Evolutionary conservation across 805 yeast species (phyloP).

Genomic region (Ogataea siamensis): DNA sequence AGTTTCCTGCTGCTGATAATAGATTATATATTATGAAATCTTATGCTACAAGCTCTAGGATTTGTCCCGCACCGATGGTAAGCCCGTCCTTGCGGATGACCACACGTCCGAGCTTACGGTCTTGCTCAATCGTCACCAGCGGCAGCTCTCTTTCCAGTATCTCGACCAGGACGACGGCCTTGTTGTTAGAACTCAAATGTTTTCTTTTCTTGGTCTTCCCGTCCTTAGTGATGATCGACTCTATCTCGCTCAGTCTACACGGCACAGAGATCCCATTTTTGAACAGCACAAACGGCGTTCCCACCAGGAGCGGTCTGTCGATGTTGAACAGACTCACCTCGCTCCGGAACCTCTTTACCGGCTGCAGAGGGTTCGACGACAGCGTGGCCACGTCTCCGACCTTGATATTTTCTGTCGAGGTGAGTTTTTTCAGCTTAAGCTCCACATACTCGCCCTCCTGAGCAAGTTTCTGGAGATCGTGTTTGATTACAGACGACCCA

Average conservation of each 20-base stretch:
- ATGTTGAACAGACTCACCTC: constrained; percentile 64
- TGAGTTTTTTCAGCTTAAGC: constrained; percentile 38
- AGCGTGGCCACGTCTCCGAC: constrained; percentile 65
- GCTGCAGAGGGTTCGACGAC: constrained; percentile 32
- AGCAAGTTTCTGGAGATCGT: constrained; percentile 35
- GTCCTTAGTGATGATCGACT: constrained; percentile 31
- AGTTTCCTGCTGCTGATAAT: constrained; percentile 55
- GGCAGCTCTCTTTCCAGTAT: constrained; percentile 51
- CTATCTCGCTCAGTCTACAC: constrained; percentile 56
- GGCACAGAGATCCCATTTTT: constrained; percentile 73
- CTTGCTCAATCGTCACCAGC: constrained; percentile 45
- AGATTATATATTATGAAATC: constrained; percentile 42
- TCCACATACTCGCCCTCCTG: constrained; percentile 56
- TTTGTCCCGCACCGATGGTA: constrained; percentile 55
- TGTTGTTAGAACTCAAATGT: constrained; percentile 60
- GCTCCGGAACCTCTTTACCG: constrained; percentile 50
- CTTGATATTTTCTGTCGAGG: constrained; percentile 44
- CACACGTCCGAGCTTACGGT: constrained; percentile 58
- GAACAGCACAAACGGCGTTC: constrained; percentile 75
- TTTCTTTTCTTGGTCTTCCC: constrained; percentile 47
- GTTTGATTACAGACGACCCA: constrained; percentile 22
- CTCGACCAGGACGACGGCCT: constrained; percentile 57
- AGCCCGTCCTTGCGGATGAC: constrained; percentile 68
- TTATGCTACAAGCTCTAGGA: constrained; percentile 17
- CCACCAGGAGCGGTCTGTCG: constrained; percentile 71